Conservation (phyloP, 2,329 filamentous ascomycete species). For the Calonectria hawksworthii region DNA sequence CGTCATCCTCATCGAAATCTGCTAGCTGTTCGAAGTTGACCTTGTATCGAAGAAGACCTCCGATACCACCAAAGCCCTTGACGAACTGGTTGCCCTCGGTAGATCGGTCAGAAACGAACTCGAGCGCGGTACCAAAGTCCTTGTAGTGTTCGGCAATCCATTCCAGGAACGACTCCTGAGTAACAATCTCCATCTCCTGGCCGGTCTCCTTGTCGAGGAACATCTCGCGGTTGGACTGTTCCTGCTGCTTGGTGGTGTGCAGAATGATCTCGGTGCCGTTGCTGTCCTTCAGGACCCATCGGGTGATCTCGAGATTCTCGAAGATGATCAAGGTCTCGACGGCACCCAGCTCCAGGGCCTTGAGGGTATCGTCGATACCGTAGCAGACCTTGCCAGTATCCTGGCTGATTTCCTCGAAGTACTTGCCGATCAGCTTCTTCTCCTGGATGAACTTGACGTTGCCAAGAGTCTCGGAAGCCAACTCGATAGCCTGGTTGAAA, state of each 20-base stretch:
- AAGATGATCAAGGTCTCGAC: slow-evolving; percentile 96
- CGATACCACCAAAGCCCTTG: slow-evolving; percentile 99
- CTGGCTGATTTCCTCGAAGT: slow-evolving; percentile 99
- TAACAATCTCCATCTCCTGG: slow-evolving; percentile 95
- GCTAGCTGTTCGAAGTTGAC: slow-evolving; percentile 99
- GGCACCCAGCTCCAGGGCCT: slow-evolving; percentile 95
- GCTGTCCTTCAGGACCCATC: slow-evolving; percentile 89
- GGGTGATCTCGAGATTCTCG: slow-evolving; percentile 95
- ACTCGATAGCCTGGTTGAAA: slow-evolving; percentile 99
- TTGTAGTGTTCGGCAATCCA: slow-evolving; percentile 99
- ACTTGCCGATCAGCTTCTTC: slow-evolving; percentile 99
- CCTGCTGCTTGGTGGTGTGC: slow-evolving; percentile 86
- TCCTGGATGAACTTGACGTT: slow-evolving; percentile 99
- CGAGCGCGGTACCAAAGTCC: slow-evolving; percentile 94
- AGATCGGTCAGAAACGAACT: slow-evolving; percentile 97
- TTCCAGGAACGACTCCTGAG: slow-evolving; percentile 95
- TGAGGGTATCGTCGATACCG: slow-evolving; percentile 96
- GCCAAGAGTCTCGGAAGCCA: slow-evolving; percentile 93
- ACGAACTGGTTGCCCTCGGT: slow-evolving; percentile 99
- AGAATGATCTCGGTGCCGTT: slow-evolving; percentile 80
- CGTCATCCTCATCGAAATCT: slow-evolving; percentile 93
- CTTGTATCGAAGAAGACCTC: slow-evolving; percentile 97
- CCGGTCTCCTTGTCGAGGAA: slow-evolving; percentile 98
- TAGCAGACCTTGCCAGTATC: slow-evolving; percentile 98
- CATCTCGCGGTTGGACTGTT: slow-evolving; percentile 79